Evolutionary conservation across 1,284 basidiomycete species (phyloP).

Genomic region (Sporisorium graminicola): DNA sequence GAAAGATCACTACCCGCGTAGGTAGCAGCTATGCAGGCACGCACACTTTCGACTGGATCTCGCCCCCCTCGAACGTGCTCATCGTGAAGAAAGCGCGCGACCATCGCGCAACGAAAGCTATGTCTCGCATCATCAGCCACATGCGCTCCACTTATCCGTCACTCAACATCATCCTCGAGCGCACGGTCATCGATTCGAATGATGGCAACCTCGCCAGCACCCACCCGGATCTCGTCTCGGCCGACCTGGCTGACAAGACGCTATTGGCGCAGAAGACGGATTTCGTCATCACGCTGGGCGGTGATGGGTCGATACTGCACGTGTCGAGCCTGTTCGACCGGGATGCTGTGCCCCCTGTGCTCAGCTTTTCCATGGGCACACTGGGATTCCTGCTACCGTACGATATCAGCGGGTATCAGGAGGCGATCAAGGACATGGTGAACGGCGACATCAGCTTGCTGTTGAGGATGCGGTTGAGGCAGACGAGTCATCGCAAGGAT

Average conservation of each 20-base stretch:
- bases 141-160: slow-evolving; percentile 74
- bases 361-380: slow-evolving; percentile 96
- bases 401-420: slow-evolving; percentile 61
- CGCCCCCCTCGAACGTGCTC: slow-evolving; percentile 70
- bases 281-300: slow-evolving; percentile 90
- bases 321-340: slow-evolving; percentile 90
- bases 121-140: slow-evolving; percentile 70
- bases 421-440: slow-evolving; percentile 58
- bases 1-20: slow-evolving; percentile 60
- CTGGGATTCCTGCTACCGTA: slow-evolving; percentile 94
- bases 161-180: slow-evolving; percentile 82
- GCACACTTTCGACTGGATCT: slow-evolving; percentile 67
- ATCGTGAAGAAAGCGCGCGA: slow-evolving; percentile 73
- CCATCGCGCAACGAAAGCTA: slow-evolving; percentile 70
- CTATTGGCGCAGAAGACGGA: slow-evolving; percentile 72
- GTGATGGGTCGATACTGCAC: slow-evolving; percentile 95
- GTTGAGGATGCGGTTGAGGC: slow-evolving; percentile 60
- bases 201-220: slow-evolving; percentile 71
- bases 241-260: slow-evolving; percentile 21
- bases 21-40: slow-evolving; percentile 65
- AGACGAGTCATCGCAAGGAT: slow-evolving; percentile 46
- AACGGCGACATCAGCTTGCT: slow-evolving; percentile 54
- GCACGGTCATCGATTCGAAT: slow-evolving; percentile 75
- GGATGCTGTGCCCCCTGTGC: slow-evolving; percentile 89
- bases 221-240: slow-evolving; percentile 37